phyloP scores from a whole-genome alignment of 805 yeast species.

The Wickerhamomyces sydowiorum region DNA sequence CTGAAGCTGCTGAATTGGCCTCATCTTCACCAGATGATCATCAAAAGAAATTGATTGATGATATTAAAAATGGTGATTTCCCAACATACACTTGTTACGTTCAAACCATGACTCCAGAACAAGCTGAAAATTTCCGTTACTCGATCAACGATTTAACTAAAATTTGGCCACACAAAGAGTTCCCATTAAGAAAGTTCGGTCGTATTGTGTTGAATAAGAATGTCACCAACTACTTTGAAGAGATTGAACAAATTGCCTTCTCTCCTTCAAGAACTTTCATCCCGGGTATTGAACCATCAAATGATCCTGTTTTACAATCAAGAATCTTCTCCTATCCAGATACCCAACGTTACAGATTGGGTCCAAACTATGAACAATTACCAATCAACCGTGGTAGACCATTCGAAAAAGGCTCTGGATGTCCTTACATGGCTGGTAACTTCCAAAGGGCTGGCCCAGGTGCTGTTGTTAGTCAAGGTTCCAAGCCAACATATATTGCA shows the following conservation, averaged over 20 bases:
- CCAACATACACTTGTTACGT: conserved; percentile 50
- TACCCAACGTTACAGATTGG: conserved; percentile 73
- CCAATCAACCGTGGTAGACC: conserved; percentile 51
- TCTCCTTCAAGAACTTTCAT: conserved; percentile 63
- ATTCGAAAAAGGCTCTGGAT: conserved; percentile 24
- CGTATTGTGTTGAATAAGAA: conserved; percentile 35
- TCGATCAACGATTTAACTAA: conserved; percentile 50
- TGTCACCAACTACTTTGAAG: conserved; percentile 23
- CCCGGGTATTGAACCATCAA: conserved; percentile 71
- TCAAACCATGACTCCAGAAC: conserved; percentile 54
- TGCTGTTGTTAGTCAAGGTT: conserved; percentile 42
- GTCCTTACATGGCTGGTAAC: conserved; percentile 44
- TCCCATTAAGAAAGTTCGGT: conserved; percentile 52
- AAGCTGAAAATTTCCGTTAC: conserved; percentile 45
- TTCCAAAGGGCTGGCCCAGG: conserved; percentile 61
- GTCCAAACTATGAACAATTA: conserved; percentile 59
- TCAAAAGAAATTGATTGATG: conserved; percentile 31
- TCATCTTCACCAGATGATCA: conserved; percentile 50
- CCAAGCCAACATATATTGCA: conserved; percentile 48
- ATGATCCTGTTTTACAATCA: conserved; percentile 73
- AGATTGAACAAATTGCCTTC: conserved; percentile 55
- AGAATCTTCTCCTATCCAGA: conserved; percentile 73
- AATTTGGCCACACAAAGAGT: conserved; percentile 52
- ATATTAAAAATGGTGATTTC: conserved; percentile 41
- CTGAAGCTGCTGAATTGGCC: conserved; percentile 39